Percentiles rank a stretch among this genome's conserved stretches.
phyloP scores from a whole-genome alignment of 306 rosid genomes.

The Cotoneaster glaucophyllus region DNA sequence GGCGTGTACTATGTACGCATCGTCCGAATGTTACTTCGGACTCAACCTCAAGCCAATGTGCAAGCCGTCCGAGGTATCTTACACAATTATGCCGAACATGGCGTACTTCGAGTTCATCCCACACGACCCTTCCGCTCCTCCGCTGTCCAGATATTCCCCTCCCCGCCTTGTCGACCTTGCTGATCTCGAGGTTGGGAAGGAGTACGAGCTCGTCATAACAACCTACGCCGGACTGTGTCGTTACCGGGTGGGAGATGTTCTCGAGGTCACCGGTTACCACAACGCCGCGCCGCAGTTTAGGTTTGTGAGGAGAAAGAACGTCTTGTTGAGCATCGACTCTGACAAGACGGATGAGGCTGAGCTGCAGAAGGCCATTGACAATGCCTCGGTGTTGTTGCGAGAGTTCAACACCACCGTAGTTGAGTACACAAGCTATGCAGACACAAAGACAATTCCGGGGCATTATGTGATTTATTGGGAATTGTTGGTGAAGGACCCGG shows the following conservation, averaged over 20 bases:
- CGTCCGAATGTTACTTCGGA: constrained; percentile 90
- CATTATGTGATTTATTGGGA: constrained; percentile 97
- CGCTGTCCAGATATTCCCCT: constrained; percentile 41
- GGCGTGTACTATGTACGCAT: constrained; percentile 89
- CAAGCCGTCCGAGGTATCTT: constrained; percentile 65
- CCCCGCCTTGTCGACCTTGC: constrained; percentile 70
- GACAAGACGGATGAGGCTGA: constrained; percentile 92
- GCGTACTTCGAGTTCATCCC: constrained; percentile 84
- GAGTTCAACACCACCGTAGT: constrained; percentile 60
- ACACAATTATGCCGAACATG: constrained; percentile 97
- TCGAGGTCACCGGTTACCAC: constrained; percentile 64
- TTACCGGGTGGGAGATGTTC: constrained; percentile 84
- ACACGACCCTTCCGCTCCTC: constrained; percentile 33
- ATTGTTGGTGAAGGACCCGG: constrained; percentile 46
- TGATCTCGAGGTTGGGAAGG: constrained; percentile 58
- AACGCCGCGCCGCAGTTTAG: constrained; percentile 63
- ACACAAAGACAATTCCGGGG: constrained; percentile 65
- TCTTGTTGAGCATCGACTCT: constrained; percentile 62
- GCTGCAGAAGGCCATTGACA: constrained; percentile 62
- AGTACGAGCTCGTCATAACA: constrained; percentile 66
- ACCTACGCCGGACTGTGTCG: constrained; percentile 79
- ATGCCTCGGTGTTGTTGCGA: constrained; percentile 34
- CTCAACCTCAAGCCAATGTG: constrained; percentile 68
- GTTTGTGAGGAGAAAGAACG: constrained; percentile 79
- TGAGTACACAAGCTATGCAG: constrained; percentile 80